Evolutionary conservation across 352 stramenopile genomes (phyloP).

Genomic region (Discostella stelligera): DNA sequence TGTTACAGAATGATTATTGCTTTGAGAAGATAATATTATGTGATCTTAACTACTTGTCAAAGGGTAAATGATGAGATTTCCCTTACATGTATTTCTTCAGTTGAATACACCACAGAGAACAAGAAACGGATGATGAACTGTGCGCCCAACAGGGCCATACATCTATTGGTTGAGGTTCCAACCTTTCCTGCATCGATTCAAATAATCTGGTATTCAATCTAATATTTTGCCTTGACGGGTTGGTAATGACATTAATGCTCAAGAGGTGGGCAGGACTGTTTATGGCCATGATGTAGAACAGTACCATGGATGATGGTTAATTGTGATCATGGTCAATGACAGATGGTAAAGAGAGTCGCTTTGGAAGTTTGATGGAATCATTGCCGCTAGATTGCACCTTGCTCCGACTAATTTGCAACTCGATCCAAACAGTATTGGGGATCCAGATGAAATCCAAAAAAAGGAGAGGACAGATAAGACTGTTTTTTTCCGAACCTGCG

Average conservation of each 20-base stretch:
- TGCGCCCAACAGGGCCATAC: slow-evolving; percentile 42
- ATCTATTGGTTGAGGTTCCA: slow-evolving; percentile 29
- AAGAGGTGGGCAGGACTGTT: slow-evolving; percentile 9
- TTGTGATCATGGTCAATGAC: slow-evolving; percentile 24
- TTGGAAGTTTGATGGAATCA: slow-evolving; percentile 9
- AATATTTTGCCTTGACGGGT: neutral
- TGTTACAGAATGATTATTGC: no score
- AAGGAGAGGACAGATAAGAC: no score
- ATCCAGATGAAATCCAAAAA: slow-evolving; percentile 50
- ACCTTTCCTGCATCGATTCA: slow-evolving; percentile 12
- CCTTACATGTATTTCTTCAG: no score
- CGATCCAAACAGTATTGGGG: slow-evolving; percentile 40
- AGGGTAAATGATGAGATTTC: no score
- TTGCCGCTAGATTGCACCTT: neutral
- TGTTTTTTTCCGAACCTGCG: no score
- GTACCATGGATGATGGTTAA: slow-evolving; percentile 10
- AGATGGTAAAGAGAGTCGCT: slow-evolving; percentile 30
- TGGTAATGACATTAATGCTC: no score
- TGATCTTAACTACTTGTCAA: no score
- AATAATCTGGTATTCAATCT: slow-evolving; percentile 25
- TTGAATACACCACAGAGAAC: no score
- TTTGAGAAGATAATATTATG: no score
- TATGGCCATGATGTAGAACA: slow-evolving; percentile 35
- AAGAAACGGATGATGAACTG: no score
- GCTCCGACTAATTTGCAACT: slow-evolving; percentile 26